Evolutionary conservation across 495 filamentous ascomycete genomes (phyloP).

Genomic region (Glutinoglossum americanum): DNA sequence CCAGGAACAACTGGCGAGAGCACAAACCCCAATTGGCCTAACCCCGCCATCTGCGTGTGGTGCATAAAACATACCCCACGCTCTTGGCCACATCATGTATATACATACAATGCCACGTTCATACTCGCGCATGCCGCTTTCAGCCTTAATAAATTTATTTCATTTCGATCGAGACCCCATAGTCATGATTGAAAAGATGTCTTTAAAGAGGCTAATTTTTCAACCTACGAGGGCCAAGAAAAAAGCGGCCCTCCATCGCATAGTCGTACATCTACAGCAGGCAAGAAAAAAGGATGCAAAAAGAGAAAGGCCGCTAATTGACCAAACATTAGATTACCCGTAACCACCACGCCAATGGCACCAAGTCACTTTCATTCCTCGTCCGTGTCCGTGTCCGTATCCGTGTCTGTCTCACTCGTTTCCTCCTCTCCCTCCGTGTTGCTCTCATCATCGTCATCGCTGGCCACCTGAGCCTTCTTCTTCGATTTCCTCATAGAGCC

Average conservation of each 20-base stretch:
- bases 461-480: slow-evolving; percentile 27
- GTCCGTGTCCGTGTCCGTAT: slow-evolving; percentile 47
- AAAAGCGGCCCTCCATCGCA: neutral
- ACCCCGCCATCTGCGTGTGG: no score
- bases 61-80: no score
- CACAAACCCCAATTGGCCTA: no score
- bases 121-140: no score
- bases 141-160: neutral
- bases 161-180: neutral
- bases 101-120: no score
- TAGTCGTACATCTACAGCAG: neutral
- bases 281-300: neutral
- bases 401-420: slow-evolving; percentile 46
- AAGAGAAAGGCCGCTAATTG: neutral
- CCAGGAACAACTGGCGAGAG: no score
- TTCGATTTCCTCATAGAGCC: slow-evolving; percentile 30
- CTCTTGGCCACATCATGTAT: no score
- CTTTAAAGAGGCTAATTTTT: neutral
- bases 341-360: neutral
- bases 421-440: slow-evolving; percentile 21
- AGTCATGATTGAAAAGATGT: neutral
- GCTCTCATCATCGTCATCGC: slow-evolving; percentile 40
- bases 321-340: neutral
- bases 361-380: slow-evolving; percentile 11
- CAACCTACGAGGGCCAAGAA: neutral